Conservation (phyloP, 2,329 filamentous ascomycete species). For the Lachnellula hyalina region DNA sequence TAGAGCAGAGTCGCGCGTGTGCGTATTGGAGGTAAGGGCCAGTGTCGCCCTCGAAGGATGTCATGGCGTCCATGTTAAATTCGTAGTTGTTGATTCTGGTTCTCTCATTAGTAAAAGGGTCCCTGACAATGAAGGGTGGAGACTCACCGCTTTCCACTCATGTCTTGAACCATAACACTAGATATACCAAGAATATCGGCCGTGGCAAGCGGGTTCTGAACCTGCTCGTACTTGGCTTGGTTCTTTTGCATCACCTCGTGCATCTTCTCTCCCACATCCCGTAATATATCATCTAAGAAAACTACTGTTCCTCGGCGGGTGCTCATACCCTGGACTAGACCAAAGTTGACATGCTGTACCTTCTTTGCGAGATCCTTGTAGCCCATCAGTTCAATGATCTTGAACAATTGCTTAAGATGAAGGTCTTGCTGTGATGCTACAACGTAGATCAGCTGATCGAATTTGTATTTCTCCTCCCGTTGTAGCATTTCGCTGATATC, state of each 20-base stretch:
- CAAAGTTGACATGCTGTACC: slow-evolving; percentile 72
- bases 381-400: slow-evolving; percentile 68
- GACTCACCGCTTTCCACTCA: slow-evolving; percentile 81
- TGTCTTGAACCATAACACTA: slow-evolving; percentile 96
- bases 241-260: slow-evolving; percentile 96
- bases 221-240: slow-evolving; percentile 81
- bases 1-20: slow-evolving; percentile 65
- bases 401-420: slow-evolving; percentile 70
- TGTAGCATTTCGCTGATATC: slow-evolving; percentile 71
- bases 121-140: not conserved
- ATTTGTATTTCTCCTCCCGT: slow-evolving; percentile 57
- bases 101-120: not conserved
- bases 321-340: slow-evolving; percentile 65
- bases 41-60: slow-evolving; percentile 78
- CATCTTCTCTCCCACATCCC: slow-evolving; percentile 88
- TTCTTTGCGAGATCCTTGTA: slow-evolving; percentile 62
- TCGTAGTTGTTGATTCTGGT: slow-evolving; percentile 58
- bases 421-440: slow-evolving; percentile 67
- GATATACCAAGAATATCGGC: slow-evolving; percentile 90
- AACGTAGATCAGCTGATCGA: slow-evolving; percentile 78
- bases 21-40: slow-evolving; percentile 83
- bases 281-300: slow-evolving; percentile 66
- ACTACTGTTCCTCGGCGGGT: slow-evolving; percentile 70
- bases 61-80: slow-evolving; percentile 79
- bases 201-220: slow-evolving; percentile 73